Base-by-base conservation (phyloP, 352 stramenopile species). In the Thalassiosira exigua region DNA sequence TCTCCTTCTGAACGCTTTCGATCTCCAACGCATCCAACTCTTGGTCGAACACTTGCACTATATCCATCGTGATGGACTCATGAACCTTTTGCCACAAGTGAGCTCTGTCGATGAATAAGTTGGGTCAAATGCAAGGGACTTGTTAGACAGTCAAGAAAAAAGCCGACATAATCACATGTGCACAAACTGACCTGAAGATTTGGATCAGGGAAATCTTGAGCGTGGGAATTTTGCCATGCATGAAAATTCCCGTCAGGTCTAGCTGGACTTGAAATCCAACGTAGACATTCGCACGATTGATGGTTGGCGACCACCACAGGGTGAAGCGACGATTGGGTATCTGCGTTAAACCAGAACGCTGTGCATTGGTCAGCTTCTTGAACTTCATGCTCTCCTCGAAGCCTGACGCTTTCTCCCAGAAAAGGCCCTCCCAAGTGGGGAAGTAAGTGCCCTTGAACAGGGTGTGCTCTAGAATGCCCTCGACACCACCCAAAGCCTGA, bases 61-160 rank as follows among this genome's bases (percentile, higher is more conserved):
- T 90, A 85, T 98, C 96, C 96, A 98, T 98, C 0, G 98, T 96
- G 41, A 98, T 90, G 54, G 94, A 98, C 87, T 99, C 98, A 86
- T 99, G 98, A 79, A 99, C 99, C 87, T 99, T 99, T 87, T 99
- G 98, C 98, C 98, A 99, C 90, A 99, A 94, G 71, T 99, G 98
- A 2, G 98, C 97, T 17, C 98, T 80, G 54, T 98, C 71, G 97
- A 81, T 62, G 36, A 51, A 48, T 1, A 52, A 14, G 36, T 14
- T 14, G 7, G 36, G 36, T 44, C 7, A 44, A 44, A 14, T 44
- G 14, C 36, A 44, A 14, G 36, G 14, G 36, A 14, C 7, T 14
- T 44, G 14, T 44, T 44, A 44, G 36, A 44, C 36, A 44, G 36
- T 7, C 36, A 44, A 14, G 36, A 17, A 70, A 51, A 61, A 14